A percentile compares a stretch with the other conserved stretches of the same genome.
Evolutionary conservation across 2,329 filamentous ascomycete species (phyloP).

Genomic region (Stachybotrys echinatus): DNA sequence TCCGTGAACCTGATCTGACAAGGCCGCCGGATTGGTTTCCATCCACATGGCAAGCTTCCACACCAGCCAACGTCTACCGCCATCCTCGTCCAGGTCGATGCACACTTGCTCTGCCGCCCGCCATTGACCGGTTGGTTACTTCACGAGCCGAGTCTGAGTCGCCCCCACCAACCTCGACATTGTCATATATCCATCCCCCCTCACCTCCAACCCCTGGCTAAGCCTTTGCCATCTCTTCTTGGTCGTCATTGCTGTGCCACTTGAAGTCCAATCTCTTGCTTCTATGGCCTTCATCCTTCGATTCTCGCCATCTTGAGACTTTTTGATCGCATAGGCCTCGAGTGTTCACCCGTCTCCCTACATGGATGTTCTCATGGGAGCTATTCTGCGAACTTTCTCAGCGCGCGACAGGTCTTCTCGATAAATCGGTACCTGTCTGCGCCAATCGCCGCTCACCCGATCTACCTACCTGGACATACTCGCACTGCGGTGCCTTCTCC

Average conservation of each 20-base stretch:
- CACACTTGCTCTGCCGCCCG: no score
- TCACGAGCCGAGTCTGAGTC: neutral
- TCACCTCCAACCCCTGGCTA: neutral
- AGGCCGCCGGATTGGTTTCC: constrained; percentile 3
- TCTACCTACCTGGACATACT: neutral
- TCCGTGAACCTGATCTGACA: neutral
- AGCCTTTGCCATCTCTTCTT: neutral
- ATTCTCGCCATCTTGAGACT: neutral
- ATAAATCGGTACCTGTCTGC: neutral
- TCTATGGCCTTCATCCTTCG: neutral
- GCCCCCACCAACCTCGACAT: neutral
- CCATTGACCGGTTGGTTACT: constrained; percentile 2
- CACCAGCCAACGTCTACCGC: constrained; percentile 8
- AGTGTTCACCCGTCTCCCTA: neutral
- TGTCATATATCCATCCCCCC: neutral
- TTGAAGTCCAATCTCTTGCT: neutral
- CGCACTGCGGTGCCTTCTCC: neutral
- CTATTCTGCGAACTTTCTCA: neutral
- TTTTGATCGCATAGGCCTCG: neutral
- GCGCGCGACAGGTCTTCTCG: neutral
- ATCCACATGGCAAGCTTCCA: constrained; percentile 22
- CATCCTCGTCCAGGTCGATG: neutral
- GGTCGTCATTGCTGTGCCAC: neutral
- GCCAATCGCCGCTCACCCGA: neutral
- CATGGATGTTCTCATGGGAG: neutral